Percentiles rank a stretch among this genome's conserved stretches.
Conservation (phyloP, 345 rosid genomes). For the Lenwebbia sp. region DNA sequence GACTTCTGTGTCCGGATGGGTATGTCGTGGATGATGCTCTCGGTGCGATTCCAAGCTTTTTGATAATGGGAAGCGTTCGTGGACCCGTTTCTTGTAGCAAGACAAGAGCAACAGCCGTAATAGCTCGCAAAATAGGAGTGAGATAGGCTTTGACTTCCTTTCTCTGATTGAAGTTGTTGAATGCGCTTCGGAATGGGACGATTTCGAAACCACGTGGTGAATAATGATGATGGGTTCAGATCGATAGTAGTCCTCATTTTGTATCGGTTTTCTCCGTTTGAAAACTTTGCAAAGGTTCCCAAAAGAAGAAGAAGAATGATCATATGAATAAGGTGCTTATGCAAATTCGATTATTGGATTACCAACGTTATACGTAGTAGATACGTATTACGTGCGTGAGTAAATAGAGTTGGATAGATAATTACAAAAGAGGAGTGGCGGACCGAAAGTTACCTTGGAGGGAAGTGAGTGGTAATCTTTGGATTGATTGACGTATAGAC, state of each 20-base stretch:
- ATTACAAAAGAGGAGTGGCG: neutral
- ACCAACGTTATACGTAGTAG: neutral
- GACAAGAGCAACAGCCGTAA: neutral
- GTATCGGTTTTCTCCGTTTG: neutral
- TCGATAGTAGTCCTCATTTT: accelerated
- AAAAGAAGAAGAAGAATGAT: neutral
- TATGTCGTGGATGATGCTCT: neutral
- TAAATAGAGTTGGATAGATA: neutral
- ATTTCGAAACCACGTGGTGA: neutral
- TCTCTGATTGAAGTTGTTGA: neutral
- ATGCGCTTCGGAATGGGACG: neutral
- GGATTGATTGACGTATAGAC: too few species aligned
- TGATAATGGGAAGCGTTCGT: neutral
- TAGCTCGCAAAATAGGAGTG: neutral
- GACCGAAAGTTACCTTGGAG: neutral
- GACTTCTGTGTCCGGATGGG: too few species aligned
- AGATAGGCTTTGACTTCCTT: neutral
- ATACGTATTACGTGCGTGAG: neutral
- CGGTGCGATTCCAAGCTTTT: neutral
- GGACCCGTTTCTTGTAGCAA: neutral
- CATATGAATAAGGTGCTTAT: too few species aligned
- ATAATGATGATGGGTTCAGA: neutral
- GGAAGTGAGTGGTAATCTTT: neutral
- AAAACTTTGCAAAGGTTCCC: neutral
- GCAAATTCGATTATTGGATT: neutral